Evolutionary conservation across 768 basidiomycete species (phyloP).

Genomic region (Sarcomyxa edulis): DNA sequence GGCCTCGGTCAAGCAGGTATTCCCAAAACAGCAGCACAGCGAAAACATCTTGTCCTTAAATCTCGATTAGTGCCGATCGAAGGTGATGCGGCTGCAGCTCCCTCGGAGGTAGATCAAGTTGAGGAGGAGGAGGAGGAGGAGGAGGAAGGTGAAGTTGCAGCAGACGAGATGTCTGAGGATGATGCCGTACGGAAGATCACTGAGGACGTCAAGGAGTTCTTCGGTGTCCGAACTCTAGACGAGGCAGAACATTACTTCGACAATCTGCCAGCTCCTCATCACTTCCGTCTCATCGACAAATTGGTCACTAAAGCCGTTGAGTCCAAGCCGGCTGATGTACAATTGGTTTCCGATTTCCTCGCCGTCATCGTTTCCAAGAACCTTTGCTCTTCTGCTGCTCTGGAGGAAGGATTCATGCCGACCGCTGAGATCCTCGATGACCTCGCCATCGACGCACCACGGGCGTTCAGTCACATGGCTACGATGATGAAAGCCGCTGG

Average conservation of each 20-base stretch:
- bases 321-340: constrained; percentile 75
- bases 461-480: constrained; percentile 73
- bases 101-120: constrained; percentile 44
- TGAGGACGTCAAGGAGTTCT: constrained; percentile 85
- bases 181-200: constrained; percentile 72
- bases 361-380: constrained; percentile 52
- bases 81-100: constrained; percentile 32
- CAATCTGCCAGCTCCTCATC: constrained; percentile 60
- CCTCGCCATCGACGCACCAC: constrained; percentile 85
- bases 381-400: constrained; percentile 49
- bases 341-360: constrained; percentile 76
- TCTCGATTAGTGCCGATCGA: constrained; percentile 75
- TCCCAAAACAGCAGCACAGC: constrained; percentile 46
- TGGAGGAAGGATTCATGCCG: constrained; percentile 71
- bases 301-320: constrained; percentile 72
- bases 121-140: constrained; percentile 44
- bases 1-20: constrained; percentile 40
- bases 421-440: constrained; percentile 81
- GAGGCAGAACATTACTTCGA: constrained; percentile 89
- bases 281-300: constrained; percentile 65
- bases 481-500: constrained; percentile 67
- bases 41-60: constrained; percentile 67
- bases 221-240: constrained; percentile 73
- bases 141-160: constrained; percentile 37
- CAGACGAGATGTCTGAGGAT: constrained; percentile 53